Conservation (phyloP, 495 filamentous ascomycete genomes). For the Chaetomium cochliodes region DNA sequence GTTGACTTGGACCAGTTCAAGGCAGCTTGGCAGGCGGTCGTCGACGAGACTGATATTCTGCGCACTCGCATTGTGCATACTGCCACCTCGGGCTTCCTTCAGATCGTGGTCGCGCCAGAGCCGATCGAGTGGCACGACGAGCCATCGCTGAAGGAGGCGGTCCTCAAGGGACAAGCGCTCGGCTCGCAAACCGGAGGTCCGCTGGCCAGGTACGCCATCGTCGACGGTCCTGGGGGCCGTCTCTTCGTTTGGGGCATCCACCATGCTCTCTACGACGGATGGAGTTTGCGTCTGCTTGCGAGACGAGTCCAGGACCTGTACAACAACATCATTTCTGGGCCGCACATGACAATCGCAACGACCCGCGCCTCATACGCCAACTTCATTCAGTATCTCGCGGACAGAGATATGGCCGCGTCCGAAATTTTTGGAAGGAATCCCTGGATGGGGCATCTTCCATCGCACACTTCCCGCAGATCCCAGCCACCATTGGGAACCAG, state of each 20-base stretch:
- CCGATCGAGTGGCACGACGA: constrained; percentile 27
- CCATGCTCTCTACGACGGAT: constrained; percentile 66
- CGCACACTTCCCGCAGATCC: constrained; percentile 29
- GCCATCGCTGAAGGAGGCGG: constrained; percentile 20
- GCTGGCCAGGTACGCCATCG: constrained; percentile 31
- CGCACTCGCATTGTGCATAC: constrained; percentile 61
- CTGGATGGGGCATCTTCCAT: constrained; percentile 18
- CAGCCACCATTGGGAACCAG: not conserved
- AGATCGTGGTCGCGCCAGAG: constrained; percentile 23
- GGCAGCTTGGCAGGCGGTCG: constrained; percentile 51
- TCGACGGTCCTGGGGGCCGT: constrained; percentile 1
- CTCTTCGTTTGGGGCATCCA: constrained; percentile 59
- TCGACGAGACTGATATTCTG: constrained; percentile 60
- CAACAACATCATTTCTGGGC: not conserved
- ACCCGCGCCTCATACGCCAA: constrained; percentile 28
- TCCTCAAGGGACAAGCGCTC: constrained; percentile 22
- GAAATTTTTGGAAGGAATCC: constrained; percentile 33
- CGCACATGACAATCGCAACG: not conserved
- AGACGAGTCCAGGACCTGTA: constrained; percentile 44
- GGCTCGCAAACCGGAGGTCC: constrained; percentile 25
- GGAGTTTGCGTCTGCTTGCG: constrained; percentile 53
- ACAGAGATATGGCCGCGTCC: constrained; percentile 20
- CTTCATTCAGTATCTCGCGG: constrained; percentile 36
- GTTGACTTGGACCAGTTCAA: constrained; percentile 47
- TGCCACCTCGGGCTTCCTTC: constrained; percentile 19